Base-by-base conservation (phyloP, 1,284 basidiomycete genomes). In the Ganoderma sp. region DNA sequence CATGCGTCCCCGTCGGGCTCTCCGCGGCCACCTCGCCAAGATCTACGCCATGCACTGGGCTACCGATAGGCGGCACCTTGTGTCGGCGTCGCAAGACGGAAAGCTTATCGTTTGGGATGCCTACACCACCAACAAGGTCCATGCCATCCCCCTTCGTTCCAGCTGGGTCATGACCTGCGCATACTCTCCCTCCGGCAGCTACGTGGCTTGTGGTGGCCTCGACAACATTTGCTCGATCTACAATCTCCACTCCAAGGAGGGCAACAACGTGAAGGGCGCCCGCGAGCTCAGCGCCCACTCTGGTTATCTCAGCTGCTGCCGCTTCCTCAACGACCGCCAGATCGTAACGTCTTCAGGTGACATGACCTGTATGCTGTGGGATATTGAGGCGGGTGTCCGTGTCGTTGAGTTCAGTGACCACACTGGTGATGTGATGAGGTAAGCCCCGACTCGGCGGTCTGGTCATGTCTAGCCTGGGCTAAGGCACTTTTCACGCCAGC, bases 121-220 rank as follows among this genome's bases (percentile, higher is more conserved):
- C 56, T 99, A 99, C 83, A 98, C 97, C 10, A 98, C 96, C 71
- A 99, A 99, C 88, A 99, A 99, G 85, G 97, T 99, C 67, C 97
- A 99, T 80, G 97, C 97, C 73, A 99, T 99, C 80, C 97, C 97
- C 58, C 86, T 99, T 50, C 91, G 97, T 61, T 98, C 96, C 48
- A 96, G 93, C 74, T 99, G 98, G 98, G 97, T 99, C 82, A 99
- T 99, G 97, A 99, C 98, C 60, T 99, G 98, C 80, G 97, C 98
- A 61, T 99, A 99, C 82, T 92, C 97, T 17, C 97, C 98, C 7
- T 96, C 94, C 28, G 97, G 97, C 65, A 96, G 95, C 81, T 97
- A 93, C 75, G 98, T 99, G 70, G 98, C 98, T 42, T 99, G 97
- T 76, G 97, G 98, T 82, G 97, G 97, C 81, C 89, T 99, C 66